A percentile compares a stretch with the other conserved stretches of the same genome.
Evolutionary conservation across 306 rosid genomes (phyloP).

Genomic region (Pterocarpus santalinus): DNA sequence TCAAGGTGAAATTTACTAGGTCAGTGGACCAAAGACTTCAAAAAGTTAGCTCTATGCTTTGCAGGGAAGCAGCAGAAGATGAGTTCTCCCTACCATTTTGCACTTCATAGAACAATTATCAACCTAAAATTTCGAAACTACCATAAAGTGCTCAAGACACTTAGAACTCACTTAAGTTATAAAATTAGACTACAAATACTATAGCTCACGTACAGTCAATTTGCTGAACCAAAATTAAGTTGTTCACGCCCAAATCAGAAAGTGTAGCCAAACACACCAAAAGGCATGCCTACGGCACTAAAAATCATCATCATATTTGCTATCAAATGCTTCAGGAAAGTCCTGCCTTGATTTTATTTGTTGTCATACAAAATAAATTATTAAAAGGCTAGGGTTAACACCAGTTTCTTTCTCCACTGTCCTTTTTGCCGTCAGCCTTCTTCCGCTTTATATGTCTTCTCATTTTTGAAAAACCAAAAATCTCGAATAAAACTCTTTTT

Average conservation of each 20-base stretch:
- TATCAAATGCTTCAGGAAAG: not conserved
- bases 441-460: not conserved
- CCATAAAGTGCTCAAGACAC: not conserved
- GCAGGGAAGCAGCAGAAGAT: not conserved
- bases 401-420: not conserved
- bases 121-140: not conserved
- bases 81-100: not conserved
- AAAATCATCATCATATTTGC: not conserved
- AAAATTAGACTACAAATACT: not conserved
- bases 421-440: not conserved
- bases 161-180: not conserved
- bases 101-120: not conserved
- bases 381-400: not conserved
- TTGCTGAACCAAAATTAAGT: constrained; percentile 3
- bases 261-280: not conserved
- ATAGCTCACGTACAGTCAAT: not conserved
- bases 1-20: constrained; percentile 29
- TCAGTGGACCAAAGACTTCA: not conserved
- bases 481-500: not conserved
- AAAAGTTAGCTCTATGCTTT: not conserved
- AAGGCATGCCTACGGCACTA: not conserved
- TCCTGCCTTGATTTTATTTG: too few relatives aligned
- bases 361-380: too few relatives aligned
- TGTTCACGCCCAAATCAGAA: not conserved
- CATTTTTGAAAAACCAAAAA: not conserved